These are phyloP conservation scores for Trichosporon inkin DNA, from an alignment of 1,284 basidiomycete species.

Conservation along the genomic window DNA sequence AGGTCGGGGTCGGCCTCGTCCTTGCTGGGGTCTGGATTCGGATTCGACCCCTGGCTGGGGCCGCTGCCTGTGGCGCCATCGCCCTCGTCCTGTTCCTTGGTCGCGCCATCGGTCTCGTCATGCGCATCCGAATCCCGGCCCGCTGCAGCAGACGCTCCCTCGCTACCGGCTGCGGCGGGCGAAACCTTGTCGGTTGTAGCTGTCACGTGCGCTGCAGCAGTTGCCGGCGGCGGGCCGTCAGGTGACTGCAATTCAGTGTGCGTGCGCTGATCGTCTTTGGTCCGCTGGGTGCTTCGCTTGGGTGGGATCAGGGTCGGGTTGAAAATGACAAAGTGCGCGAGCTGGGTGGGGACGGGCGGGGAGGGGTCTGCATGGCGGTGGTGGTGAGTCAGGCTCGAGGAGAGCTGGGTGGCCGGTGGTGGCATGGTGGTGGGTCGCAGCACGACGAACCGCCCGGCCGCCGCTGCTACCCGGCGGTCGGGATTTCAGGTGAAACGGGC, in stretches of 20 bases:
- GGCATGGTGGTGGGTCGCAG: constrained; percentile 3
- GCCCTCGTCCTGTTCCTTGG: neutral
- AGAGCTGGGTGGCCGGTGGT: constrained; percentile 1
- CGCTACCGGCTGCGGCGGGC: neutral
- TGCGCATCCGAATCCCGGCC: neutral
- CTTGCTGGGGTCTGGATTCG: neutral
- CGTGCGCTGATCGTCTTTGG: neutral
- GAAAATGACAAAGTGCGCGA: constrained; percentile 47
- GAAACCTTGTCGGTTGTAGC: neutral
- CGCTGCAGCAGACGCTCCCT: neutral
- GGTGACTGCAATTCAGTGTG: neutral
- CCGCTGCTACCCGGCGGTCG: neutral
- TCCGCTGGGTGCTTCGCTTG: neutral
- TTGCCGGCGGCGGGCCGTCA: neutral
- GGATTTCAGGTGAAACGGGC: too few relatives aligned
- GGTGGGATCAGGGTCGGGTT: constrained; percentile 32
- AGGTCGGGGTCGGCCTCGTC: constrained; percentile 30
- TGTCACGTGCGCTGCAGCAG: neutral
- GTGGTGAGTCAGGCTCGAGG: neutral
- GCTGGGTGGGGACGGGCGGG: constrained; percentile 10
- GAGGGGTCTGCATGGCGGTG: neutral
- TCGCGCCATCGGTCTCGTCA: neutral
- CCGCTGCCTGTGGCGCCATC: neutral
- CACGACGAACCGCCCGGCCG: neutral
- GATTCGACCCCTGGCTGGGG: neutral